Conservation (phyloP, 1,139 yeast genomes). For the Lodderomyces pseudojiufengensis region DNA sequence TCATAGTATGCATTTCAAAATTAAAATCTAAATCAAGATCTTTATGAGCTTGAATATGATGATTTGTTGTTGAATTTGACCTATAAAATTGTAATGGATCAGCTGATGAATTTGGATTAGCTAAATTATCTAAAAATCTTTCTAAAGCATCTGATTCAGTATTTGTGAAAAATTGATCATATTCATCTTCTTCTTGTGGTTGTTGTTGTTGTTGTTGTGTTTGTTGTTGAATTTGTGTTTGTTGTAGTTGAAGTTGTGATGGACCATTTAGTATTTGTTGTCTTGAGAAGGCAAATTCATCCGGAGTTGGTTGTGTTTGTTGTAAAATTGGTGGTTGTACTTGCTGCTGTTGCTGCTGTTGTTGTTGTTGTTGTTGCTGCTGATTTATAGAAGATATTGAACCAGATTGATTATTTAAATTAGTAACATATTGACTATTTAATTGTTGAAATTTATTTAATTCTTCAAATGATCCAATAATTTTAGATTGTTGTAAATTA, state of each 20-base stretch:
- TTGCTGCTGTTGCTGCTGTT: slow-evolving; percentile 2
- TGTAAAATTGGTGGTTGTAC: slow-evolving; percentile 4
- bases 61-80: slow-evolving; percentile 2
- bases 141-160: slow-evolving; percentile 46
- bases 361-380: slow-evolving; percentile 5
- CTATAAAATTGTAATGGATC: slow-evolving; percentile 35
- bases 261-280: slow-evolving; percentile 12
- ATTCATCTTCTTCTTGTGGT: slow-evolving; percentile 22
- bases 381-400: not conserved
- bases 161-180: slow-evolving; percentile 43
- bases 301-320: slow-evolving; percentile 6
- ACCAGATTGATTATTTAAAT: slow-evolving; percentile 5
- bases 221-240: not conserved
- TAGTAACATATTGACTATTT: slow-evolving; percentile 18
- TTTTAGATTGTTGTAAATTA: slow-evolving; percentile 39
- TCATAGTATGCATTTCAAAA: slow-evolving; percentile 33
- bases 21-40: slow-evolving; percentile 17
- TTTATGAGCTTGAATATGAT: not conserved
- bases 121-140: slow-evolving; percentile 42
- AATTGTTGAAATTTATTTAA: slow-evolving; percentile 38
- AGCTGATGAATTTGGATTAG: slow-evolving; percentile 23
- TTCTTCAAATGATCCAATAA: slow-evolving; percentile 33
- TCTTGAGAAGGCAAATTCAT: slow-evolving; percentile 13
- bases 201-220: slow-evolving; percentile 11
- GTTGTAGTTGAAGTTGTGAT: not conserved